phyloP scores from a whole-genome alignment of 768 basidiomycete species.

The Asterophora lycoperdoides region DNA sequence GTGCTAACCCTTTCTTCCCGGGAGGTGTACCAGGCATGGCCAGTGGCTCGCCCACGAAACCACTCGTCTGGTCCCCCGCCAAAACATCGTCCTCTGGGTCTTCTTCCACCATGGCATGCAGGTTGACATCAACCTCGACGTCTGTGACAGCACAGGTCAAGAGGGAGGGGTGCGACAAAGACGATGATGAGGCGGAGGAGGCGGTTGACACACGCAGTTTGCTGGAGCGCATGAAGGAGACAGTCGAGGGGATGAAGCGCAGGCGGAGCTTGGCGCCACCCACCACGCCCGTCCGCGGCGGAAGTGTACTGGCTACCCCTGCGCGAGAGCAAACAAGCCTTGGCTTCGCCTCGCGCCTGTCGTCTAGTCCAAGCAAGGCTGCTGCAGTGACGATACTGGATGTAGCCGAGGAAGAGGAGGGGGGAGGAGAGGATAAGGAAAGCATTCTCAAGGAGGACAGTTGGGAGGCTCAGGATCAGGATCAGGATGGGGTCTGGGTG shows the following conservation, averaged over 20 bases:
- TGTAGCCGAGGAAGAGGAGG: slow-evolving; percentile 24
- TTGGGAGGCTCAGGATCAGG: background rate
- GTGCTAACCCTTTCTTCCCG: slow-evolving; percentile 39
- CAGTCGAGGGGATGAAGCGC: slow-evolving; percentile 44
- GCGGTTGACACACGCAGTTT: slow-evolving; percentile 37
- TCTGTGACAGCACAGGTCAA: slow-evolving; percentile 10
- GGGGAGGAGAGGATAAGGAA: slow-evolving; percentile 16
- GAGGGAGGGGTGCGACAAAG: slow-evolving; percentile 9
- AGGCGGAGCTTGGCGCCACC: slow-evolving; percentile 32
- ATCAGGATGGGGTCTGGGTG: background rate
- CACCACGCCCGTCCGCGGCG: slow-evolving; percentile 12
- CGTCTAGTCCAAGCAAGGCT: slow-evolving; percentile 10
- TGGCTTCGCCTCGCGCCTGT: background rate
- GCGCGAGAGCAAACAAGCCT: slow-evolving; percentile 3
- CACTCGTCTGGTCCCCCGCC: slow-evolving; percentile 18
- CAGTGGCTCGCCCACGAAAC: slow-evolving; percentile 9
- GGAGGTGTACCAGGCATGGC: slow-evolving; percentile 51
- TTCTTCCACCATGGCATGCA: slow-evolving; percentile 1
- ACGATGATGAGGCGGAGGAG: slow-evolving; percentile 28
- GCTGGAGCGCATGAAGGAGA: slow-evolving; percentile 47
- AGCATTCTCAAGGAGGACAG: slow-evolving; percentile 6
- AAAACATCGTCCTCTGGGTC: slow-evolving; percentile 6
- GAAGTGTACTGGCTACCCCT: background rate
- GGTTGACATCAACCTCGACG: slow-evolving; percentile 5
- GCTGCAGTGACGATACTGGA: background rate